Evolutionary conservation across 164 flowering plant species (phyloP), one percentile per base, ranked within the genome.

Genomic region (Dillenia turbinata): DNA sequence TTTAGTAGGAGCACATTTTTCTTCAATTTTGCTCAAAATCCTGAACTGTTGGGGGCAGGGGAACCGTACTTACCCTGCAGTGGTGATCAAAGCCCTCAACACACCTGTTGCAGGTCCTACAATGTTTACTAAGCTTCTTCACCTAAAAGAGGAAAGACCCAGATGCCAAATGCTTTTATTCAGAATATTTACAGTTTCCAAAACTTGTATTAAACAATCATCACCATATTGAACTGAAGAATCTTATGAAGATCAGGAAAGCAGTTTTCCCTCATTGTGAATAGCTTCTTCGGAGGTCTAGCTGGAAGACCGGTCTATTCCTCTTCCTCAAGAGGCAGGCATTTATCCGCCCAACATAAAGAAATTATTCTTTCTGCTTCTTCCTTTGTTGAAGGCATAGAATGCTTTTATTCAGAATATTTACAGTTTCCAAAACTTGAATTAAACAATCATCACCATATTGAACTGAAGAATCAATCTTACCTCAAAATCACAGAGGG

Each of bases 71-170:
- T 70, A 91, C 98, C 83, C 95, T 83, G 85, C 99, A 94, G 76
- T 94, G 99, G 77, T 94, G 99, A 79, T 94, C 99, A 71, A 94
- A 94, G 49, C 97, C 99, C 66, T 94, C 97, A 57, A 94, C 96
- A 46, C 99, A 94, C 12, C 96, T 81, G 76, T 91, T 86, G 73
- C 98, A 94, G 17, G 86, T 85, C 76, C 96, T 81, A 61, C 99
- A 94, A 57, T 94, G 97, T 73, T 94, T 94, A 82, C 99, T 94
- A 68, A 76, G 79, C 67, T 75, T 89, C 57, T 85, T 82, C 16
- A 94, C 99, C 96, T 92, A 77, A 52, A 64, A 67, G 52, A 52
- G 54, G 47, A 13, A 16, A 16, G 51, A 6, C 12, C 22, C 17
- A 24, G 10, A 40, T 49, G n/a, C 49, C 12, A 54, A 52, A 54